Base-by-base conservation (phyloP, 495 filamentous ascomycete genomes). In the Mytilinidion resinicola region DNA sequence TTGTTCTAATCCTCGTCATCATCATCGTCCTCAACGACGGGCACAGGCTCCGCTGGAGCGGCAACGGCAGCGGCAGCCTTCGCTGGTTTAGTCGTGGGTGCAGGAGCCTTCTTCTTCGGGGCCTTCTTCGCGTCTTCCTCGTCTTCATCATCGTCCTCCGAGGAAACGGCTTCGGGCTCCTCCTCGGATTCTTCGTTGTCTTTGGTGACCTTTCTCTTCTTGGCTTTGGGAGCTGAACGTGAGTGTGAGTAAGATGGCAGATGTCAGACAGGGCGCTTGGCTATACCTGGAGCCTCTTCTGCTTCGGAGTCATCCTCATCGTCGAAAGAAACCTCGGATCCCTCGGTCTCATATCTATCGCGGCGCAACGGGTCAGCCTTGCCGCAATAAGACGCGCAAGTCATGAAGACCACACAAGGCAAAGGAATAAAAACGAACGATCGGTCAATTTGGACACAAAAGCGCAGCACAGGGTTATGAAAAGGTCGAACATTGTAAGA, bases 1-100 rank as follows among this genome's bases (percentile, higher is more conserved):
- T 30, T 30, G 25, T 6, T 49, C 51, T 53, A 37, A 53, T 53
- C 51, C 20, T 57, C 55, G 7, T 66, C 55, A 11, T 68, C 66
- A 43, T 65, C 69, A 15, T 68, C 67, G 12, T 66, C 67, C 33
- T 65, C 67, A 17, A 62, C 56, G 19, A 66, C 61, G 59, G 64
- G 56, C 33, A 61, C 64, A 53, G 67, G 60, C 58, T 63, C 67
- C 6, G 25, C 25, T 30, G 25, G 25, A 5, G 62, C 57, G 17
- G 60, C 56, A 0, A 19, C 54, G 9, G 53, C 62, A 0, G 48
- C 51, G 58, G 68, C 69, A 38, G 55, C 55, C 50, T 61, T 61
- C 43, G 51, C 33, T 33, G 57, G 51, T 21, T 68, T 63, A 51
- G 63, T 53, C 9, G 61, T 59, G 38, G 62, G 60, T 53, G 70